phyloP scores from a whole-genome alignment of 805 yeast genomes.

The Nakazawaea anatomiae region DNA sequence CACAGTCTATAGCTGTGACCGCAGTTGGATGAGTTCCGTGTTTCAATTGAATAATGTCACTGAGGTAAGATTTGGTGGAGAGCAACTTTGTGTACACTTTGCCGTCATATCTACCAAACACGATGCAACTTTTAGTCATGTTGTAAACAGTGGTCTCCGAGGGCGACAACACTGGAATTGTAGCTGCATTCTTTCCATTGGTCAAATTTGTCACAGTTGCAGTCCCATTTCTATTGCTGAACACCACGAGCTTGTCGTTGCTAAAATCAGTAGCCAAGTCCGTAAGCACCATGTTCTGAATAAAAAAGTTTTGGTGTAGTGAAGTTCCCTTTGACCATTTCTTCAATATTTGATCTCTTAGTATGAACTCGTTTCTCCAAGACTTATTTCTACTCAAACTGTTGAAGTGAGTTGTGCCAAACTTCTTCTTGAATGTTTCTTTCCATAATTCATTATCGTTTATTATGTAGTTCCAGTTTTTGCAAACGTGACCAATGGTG shows the following conservation, averaged over 20 bases:
- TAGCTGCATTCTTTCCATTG: slow-evolving; percentile 18
- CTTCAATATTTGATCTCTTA: slow-evolving; percentile 27
- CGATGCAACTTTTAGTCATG: slow-evolving; percentile 19
- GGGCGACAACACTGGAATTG: slow-evolving; percentile 18
- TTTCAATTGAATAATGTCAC: slow-evolving; percentile 17
- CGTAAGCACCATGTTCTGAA: slow-evolving; percentile 17
- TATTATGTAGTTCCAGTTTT: slow-evolving; percentile 38
- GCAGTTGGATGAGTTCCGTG: slow-evolving; percentile 15
- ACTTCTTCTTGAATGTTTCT: slow-evolving; percentile 34
- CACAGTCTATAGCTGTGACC: slow-evolving; percentile 19
- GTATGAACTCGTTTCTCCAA: slow-evolving; percentile 44
- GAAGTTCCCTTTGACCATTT: slow-evolving; percentile 34
- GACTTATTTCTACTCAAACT: slow-evolving; percentile 33
- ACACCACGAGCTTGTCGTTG: slow-evolving; percentile 18
- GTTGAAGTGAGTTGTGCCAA: slow-evolving; percentile 35
- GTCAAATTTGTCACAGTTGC: slow-evolving; percentile 17
- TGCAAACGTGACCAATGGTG: slow-evolving; percentile 37
- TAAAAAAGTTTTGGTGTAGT: slow-evolving; percentile 15
- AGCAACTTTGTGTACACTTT: slow-evolving; percentile 17
- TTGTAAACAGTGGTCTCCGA: slow-evolving; percentile 25
- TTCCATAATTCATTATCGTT: slow-evolving; percentile 43
- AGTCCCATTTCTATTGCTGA: slow-evolving; percentile 20
- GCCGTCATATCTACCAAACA: slow-evolving; percentile 30
- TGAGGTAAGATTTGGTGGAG: slow-evolving; percentile 4
- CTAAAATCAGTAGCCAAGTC: slow-evolving; percentile 22